Evolutionary conservation across 257 asterid genomes (phyloP), one percentile per base, ranked within the genome.

Genomic region (Apocynum venetum): DNA sequence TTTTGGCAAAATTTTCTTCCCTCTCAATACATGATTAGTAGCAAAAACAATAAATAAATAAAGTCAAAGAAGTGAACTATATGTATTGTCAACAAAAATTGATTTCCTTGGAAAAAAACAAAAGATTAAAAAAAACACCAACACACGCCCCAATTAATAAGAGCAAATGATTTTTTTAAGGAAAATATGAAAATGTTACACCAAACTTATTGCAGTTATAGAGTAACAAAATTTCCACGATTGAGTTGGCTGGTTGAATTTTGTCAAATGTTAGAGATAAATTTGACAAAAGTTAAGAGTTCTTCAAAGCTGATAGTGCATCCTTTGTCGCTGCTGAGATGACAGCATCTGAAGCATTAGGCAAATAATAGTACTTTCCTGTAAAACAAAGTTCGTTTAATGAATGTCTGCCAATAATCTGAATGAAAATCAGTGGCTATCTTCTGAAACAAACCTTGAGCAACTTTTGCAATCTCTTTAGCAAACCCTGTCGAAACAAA

Each of bases 401-500:
- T 38, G 61, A 57, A 13, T 12, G 43, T 5, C 11, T 40, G 20
- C 6, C 60, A 0, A 17, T 31, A 2, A 20, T 41, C 43, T 65
- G 6, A 40, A 59, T 14, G 11, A 19, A 17, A 60, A 73, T 59
- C 25, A 12, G 31, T 25, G n/a, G 14, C 15, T 43, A 6, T 41
- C 52, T 13, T n/a, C 56, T 9, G n/a, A 61, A 43, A 57, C 85
- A 70, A 20, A 91, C 99, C 99, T 91, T 90, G 99, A 73, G 98
- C 97, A 77, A 95, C 96, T 85, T 97, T 90, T 3, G 98, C 99
- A 46, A 95, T 89, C 91, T 95, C 99, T 79, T 95, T 95, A 19
- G 99, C 98, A 72, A 95, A 95, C 78, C 99, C 99, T 40, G 98
- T 95, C 64, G 99, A 95, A 65, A 95, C 98, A 52, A 93, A 93